phyloP scores from a whole-genome alignment of 192 early-diverging fungal genomes.

The Polychytrium aggregatum region DNA sequence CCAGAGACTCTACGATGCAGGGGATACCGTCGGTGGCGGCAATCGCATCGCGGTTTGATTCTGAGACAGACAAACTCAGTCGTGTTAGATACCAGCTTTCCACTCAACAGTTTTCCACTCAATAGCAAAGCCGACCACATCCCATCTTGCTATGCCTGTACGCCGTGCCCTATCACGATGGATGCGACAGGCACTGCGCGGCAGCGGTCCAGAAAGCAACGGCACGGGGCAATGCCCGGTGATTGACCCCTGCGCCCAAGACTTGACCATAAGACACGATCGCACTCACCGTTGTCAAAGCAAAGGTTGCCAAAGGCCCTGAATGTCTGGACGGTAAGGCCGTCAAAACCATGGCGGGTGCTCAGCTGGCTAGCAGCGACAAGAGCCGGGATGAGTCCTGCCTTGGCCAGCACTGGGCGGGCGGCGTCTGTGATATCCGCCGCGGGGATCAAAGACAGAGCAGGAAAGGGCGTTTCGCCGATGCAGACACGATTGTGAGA shows the following conservation, averaged over 20 bases:
- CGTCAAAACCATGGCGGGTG: background rate
- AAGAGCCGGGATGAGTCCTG: constrained; percentile 4
- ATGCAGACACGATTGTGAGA: too few relatives aligned
- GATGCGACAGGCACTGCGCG: too few relatives aligned
- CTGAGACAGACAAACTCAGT: too few relatives aligned
- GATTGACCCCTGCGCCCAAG: constrained; percentile 4
- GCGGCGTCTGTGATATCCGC: constrained; percentile 6
- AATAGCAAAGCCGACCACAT: too few relatives aligned
- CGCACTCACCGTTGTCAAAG: constrained; percentile 27
- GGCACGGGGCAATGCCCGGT: too few relatives aligned
- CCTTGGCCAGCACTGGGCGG: constrained; percentile 4
- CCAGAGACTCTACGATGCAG: constrained; percentile 9
- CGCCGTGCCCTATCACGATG: too few relatives aligned
- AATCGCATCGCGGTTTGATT: constrained; percentile 26
- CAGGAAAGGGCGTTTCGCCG: background rate
- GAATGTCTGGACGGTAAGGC: constrained; percentile 22
- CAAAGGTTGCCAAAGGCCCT: constrained; percentile 38
- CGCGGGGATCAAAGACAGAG: background rate
- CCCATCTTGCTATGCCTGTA: too few relatives aligned
- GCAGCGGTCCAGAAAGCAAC: too few relatives aligned
- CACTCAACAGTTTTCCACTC: too few relatives aligned
- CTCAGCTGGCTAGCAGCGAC: background rate
- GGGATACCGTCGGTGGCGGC: constrained; percentile 12
- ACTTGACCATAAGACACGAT: background rate
- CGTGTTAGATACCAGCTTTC: too few relatives aligned